Evolutionary conservation across 768 basidiomycete species (phyloP), one percentile per base, ranked within the genome.

Genomic region (Suillus ampliporus): DNA sequence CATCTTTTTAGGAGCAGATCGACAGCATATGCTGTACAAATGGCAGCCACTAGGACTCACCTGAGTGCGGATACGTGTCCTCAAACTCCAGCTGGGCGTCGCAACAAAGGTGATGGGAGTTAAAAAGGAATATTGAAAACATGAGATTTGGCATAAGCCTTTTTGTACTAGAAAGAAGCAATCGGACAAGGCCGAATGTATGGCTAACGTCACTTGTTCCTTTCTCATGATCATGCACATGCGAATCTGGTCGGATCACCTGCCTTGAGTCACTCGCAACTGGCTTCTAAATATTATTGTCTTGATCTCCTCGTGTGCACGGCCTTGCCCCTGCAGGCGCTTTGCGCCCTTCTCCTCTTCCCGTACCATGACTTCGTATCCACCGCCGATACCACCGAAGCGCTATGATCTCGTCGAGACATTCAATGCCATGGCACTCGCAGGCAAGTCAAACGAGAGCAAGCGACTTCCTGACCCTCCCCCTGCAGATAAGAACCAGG

Each of bases 391-490:
- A 10, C 62, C 64, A 31, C 65, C 62, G 1, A 65, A 59, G 47
- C 66, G 54, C 56, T 58, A 62, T 63, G 68, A 77, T 58, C 71
- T 82, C 60, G 64, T 77, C 35, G 65, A 74, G 57, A 61, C 67
- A 58, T 75, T 82, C 58, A 63, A 76, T 8, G 72, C 77, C 2
- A 68, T 80, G 38, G 65, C 76, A 3, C 69, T 82, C 2, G 65
- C 70, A 1, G 71, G 68, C 43, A 67, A 68, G 34, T 56, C 65
- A 54, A 52, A 64, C 21, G 15, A 31, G 14, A 58, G 58, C 43
- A 68, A 69, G 64, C 63, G 46, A 11, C 69, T 65, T 46, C 68
- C 67, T 21, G 59, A 64, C n/a, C n/a, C 65, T 35, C 62, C 35
- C 19, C 66, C 38, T 38, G 38, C 31, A 23, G 31, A 13, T 11